Conservation (phyloP, 768 basidiomycete species). For the Ephemerocybe angulata region DNA sequence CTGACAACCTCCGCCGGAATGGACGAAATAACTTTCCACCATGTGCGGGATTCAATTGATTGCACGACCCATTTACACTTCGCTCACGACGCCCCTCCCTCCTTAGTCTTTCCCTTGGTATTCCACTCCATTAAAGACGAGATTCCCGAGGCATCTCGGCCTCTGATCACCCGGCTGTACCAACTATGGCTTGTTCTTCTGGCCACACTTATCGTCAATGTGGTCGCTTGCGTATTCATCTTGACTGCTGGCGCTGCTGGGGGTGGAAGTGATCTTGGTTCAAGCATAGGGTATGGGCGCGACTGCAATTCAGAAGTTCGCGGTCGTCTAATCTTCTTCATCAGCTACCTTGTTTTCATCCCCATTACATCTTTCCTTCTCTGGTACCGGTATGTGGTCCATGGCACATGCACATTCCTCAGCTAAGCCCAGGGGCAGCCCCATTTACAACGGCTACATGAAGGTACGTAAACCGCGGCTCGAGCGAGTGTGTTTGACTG, state of each 20-base stretch:
- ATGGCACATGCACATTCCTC: too few relatives aligned
- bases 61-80: conserved; percentile 8
- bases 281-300: conserved; percentile 73
- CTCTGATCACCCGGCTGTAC: conserved; percentile 82
- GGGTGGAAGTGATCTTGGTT: conserved; percentile 77
- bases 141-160: conserved; percentile 77
- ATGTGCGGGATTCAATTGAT: conserved; percentile 52
- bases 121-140: conserved; percentile 91
- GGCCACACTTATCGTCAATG: conserved; percentile 79
- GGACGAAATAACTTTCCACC: conserved; percentile 94
- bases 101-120: conserved; percentile 85
- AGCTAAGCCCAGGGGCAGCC: conserved; percentile 44
- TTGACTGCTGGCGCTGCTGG: conserved; percentile 73
- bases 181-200: conserved; percentile 92
- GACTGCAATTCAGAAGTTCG: conserved; percentile 9
- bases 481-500: conserved; percentile 18
- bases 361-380: conserved; percentile 77
- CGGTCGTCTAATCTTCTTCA: conserved; percentile 17
- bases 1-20: conserved; percentile 65
- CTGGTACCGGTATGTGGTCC: conserved; percentile 93
- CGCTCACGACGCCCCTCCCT: conserved; percentile 17
- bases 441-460: conserved; percentile 97
- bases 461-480: conserved; percentile 54
- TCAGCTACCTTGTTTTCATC: conserved; percentile 79
- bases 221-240: conserved; percentile 86